Evolutionary conservation across 306 rosid species (phyloP), one percentile per base, ranked within the genome.

Genomic region (Lotus japonicus): DNA sequence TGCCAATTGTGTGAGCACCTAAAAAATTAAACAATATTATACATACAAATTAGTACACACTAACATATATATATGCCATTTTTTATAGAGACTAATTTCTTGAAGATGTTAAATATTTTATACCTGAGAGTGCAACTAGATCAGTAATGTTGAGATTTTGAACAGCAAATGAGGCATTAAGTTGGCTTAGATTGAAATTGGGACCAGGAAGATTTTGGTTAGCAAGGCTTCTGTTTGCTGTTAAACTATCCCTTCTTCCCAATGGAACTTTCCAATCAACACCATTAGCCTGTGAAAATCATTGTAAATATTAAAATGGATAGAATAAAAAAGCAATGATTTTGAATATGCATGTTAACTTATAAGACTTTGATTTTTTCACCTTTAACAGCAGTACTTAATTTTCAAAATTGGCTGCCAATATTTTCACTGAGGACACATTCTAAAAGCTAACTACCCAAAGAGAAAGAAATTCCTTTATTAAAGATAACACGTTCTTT

Each of bases 71-170:
- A n/a, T 3, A 5, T 11, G 0, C 60, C 5, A 14, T 58, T 35
- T 35, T 9, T 4, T 15, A 9, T 9, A 2, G 14, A 36, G 26
- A 3, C 14, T 33, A 13, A 9, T 58, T 58, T 16, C 10, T 2
- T 11, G 16, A 53, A 56, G 8, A 17, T 9, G 5, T 8, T 18
- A 41, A 11, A 17, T 10, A 2, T 11, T 17, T 9, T 9, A 39
- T 65, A 84, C 92, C 92, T 5, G 87, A 87, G 23, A 84, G 84
- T 43, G 92, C 55, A 55, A 85, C 90, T 35, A 85, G 64, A 83
- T 85, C 87, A 1, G 65, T 31, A 18, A 84, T 46, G 72, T 72
- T 46, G 49, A 86, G 86, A 13, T 85, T 84, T 33, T 75, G 72
- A 8, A 0, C 21, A 42, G 42, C 9, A 44, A 85, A 85, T 2